Evolutionary conservation across 805 yeast genomes (phyloP).

Genomic region (Kazachstania taianensis): DNA sequence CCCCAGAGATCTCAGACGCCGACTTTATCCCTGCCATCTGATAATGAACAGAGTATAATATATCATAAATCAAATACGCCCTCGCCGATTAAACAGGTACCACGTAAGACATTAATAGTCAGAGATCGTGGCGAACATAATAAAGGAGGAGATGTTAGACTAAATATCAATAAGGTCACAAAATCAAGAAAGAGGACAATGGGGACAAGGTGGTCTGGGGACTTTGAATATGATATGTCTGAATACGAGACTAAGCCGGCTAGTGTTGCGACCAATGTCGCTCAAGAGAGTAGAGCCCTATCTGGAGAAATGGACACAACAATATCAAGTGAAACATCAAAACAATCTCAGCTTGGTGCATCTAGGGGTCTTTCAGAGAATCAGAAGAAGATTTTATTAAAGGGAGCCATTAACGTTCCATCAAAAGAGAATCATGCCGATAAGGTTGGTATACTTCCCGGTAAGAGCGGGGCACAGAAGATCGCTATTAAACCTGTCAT

Average conservation of each 20-base stretch:
- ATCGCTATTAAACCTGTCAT: neutral
- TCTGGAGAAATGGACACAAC: no score
- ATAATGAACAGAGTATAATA: conserved; percentile 3
- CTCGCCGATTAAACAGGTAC: conserved; percentile 16
- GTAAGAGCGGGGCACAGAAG: neutral
- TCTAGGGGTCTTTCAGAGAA: conserved; percentile 7
- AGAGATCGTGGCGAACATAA: neutral
- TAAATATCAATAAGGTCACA: neutral
- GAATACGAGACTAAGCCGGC: conserved; percentile 9
- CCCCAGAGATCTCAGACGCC: neutral
- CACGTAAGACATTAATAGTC: neutral
- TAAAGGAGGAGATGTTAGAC: neutral
- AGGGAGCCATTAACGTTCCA: conserved; percentile 6
- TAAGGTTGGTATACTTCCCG: neutral
- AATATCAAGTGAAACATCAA: no score
- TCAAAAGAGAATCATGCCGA: neutral
- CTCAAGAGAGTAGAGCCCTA: no score
- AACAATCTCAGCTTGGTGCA: no score
- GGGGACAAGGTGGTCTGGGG: conserved; percentile 23
- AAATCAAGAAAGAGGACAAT: neutral
- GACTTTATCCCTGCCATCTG: neutral
- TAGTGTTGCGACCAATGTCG: neutral
- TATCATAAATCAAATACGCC: conserved; percentile 17
- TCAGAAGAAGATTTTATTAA: conserved; percentile 12
- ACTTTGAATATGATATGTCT: conserved; percentile 23